These are phyloP conservation scores for Cryptococcus sp. DNA, from an alignment of 1,284 basidiomycete genomes.

Conservation along the genomic window DNA sequence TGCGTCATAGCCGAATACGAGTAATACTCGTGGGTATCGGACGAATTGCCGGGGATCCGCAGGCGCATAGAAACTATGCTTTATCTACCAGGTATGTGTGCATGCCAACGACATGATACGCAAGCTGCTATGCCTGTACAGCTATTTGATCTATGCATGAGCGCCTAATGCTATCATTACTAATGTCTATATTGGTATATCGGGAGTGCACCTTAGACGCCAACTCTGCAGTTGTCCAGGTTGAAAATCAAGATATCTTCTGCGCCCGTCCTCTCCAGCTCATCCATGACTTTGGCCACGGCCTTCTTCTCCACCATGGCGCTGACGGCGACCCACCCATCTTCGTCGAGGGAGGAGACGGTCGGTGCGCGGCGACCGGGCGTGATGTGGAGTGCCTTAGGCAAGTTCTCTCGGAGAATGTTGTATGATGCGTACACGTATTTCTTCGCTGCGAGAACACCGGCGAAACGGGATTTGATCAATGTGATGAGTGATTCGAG, in stretches of 20 bases:
- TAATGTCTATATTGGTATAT: not conserved
- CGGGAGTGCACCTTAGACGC: conserved; percentile 35
- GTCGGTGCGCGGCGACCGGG: conserved; percentile 91
- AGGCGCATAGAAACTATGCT: no score
- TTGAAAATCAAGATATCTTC: conserved; percentile 88
- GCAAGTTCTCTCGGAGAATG: conserved; percentile 66
- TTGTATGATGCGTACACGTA: conserved; percentile 95
- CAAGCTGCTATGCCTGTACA: no score
- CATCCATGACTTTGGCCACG: conserved; percentile 89
- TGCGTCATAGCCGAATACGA: no score
- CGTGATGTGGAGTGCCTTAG: conserved; percentile 70
- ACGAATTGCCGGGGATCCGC: no score
- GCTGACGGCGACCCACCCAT: conserved; percentile 88
- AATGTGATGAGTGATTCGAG: conserved; percentile 66
- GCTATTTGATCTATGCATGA: no score
- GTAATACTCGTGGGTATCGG: no score
- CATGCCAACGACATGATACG: no score
- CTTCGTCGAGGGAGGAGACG: conserved; percentile 75
- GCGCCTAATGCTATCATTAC: no score
- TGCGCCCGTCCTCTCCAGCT: conserved; percentile 77
- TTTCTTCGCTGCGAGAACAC: conserved; percentile 84
- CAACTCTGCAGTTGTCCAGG: conserved; percentile 92
- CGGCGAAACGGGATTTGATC: conserved; percentile 85
- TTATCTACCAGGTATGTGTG: no score
- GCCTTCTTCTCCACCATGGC: conserved; percentile 87